These are phyloP conservation scores for Aspergillus transmontanensis DNA, from an alignment of 2,329 filamentous ascomycete species.

Conservation along the genomic window DNA sequence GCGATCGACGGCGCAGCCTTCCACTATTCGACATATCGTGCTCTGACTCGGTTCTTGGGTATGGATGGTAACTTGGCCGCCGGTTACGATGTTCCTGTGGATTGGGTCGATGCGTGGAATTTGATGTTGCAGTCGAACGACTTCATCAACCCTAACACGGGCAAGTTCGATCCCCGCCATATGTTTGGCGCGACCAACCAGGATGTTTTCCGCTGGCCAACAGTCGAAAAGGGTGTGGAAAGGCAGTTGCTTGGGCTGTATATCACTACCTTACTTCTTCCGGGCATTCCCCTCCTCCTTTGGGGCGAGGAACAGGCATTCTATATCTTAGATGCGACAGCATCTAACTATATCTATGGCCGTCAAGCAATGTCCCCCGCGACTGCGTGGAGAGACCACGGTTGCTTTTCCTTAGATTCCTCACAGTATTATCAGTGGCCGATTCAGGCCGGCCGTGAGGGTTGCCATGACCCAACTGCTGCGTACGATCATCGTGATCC, in stretches of 20 bases:
- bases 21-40: conserved; percentile 66
- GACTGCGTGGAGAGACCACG: conserved; percentile 66
- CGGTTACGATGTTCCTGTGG: conserved; percentile 55
- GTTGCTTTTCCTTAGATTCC: conserved; percentile 62
- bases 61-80: conserved; percentile 60
- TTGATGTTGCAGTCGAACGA: conserved; percentile 61
- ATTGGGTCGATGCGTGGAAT: conserved; percentile 61
- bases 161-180: conserved; percentile 64
- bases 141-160: conserved; percentile 62
- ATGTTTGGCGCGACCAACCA: conserved; percentile 68
- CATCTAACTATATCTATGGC: conserved; percentile 66
- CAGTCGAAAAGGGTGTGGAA: conserved; percentile 59
- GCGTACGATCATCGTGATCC: conserved; percentile 66
- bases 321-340: conserved; percentile 66
- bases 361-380: conserved; percentile 64
- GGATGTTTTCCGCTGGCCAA: conserved; percentile 67
- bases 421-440: conserved; percentile 63
- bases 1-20: conserved; percentile 64
- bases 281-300: conserved; percentile 61
- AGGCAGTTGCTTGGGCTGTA: conserved; percentile 61
- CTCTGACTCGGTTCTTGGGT: conserved; percentile 63
- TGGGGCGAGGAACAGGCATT: conserved; percentile 71
- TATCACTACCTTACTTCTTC: conserved; percentile 61
- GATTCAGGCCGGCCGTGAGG: conserved; percentile 54
- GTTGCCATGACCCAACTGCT: conserved; percentile 60